Evolutionary conservation across 2,329 filamentous ascomycete species (phyloP), one percentile per base, ranked within the genome.

Genomic region (Colletotrichum theobromicola): DNA sequence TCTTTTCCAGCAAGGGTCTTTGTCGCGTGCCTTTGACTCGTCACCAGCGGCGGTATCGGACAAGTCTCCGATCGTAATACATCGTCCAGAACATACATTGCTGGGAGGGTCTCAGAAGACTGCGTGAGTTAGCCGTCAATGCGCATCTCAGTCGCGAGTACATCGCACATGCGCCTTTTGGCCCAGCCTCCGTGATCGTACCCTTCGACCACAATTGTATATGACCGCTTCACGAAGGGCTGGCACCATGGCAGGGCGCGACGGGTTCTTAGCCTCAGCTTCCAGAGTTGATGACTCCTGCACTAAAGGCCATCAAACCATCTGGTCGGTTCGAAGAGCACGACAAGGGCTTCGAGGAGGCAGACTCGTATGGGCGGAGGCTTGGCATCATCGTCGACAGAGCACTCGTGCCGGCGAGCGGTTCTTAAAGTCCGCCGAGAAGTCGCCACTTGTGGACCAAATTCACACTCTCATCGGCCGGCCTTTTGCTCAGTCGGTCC

Each of bases 201-300:
- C n/a, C n/a, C n/a, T n/a, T n/a, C n/a, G n/a, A n/a, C 30, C 30
- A 32, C 30, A 13, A n/a, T 7, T 21, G 42, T 50, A 2, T 7
- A 50, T 10, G n/a, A 7, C 42, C 42, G 42, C 5, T 21, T 12
- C 1, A n/a, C 9, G 42, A n/a, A 46, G 5, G 18, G n/a, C n/a
- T n/a, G n/a, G 9, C 18, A 21, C 42, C 5, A 21, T 13, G 42
- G 42, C 42, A 12, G 2, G n/a, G 2, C 13, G 4, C 24, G 5
- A 2, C 21, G 42, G 6, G 3, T 21, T 50, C 42, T 7, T 24
- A 0, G 6, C n/a, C 21, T 21, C 42, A 5, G 24, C 7, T 50
- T 50, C 2, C 42, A 13, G 9, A n/a, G 0, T 12, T n/a, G n/a
- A 50, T 6, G 2, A 50, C n/a, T 7, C 2, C 3, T 4, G 21